Evolutionary conservation across 805 yeast genomes (phyloP), one percentile per base, ranked within the genome.

Genomic region (Helenozyma rhizophorensis): DNA sequence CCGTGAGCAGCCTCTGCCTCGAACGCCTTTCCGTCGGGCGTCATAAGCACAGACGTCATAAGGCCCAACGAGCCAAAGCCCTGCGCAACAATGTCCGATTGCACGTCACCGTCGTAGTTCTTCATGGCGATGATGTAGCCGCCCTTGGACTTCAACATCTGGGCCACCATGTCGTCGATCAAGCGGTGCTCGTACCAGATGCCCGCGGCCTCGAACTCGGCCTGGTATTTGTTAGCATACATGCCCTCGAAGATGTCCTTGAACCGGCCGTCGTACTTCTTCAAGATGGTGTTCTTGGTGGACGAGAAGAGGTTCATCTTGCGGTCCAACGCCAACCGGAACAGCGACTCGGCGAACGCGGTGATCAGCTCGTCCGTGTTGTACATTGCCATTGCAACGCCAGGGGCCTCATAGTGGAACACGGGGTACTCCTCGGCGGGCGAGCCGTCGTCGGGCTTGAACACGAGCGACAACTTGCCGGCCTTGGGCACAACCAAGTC

Each of bases 1-100:
- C 93, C 93, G 53, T 83, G 93, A 21, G 93, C 93, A 39, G 90
- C 90, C 59, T 83, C 93, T 39, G 83, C 71, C 65, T 83, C 93
- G 48, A 80, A 83, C n/a, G 88, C 77, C 56, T 81, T 80, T 25
- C 93, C 93, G 61, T 83, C 90, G 32, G 90, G 89, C 12, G 90
- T 80, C 66, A 83, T 78, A 44, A 83, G 71, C 25, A 79, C 85
- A 9, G 93, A 83, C 8, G 93, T 83, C 93, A 83, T 83, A 44
- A 83, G 70, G 33, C 93, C 93, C 43, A 83, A 66, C 2, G 90
- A 83, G 15, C 93, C 93, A 45, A 83, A 83, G 28, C 93, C 93
- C 62, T 83, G 93, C 4, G 93, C 93, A 35, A 83, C 89, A 42
- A 83, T 83, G 57, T 83, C 93, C 6, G 85, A 77, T 59, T 82